phyloP scores from a whole-genome alignment of 345 rosid species.

The Laguncularia racemosa region DNA sequence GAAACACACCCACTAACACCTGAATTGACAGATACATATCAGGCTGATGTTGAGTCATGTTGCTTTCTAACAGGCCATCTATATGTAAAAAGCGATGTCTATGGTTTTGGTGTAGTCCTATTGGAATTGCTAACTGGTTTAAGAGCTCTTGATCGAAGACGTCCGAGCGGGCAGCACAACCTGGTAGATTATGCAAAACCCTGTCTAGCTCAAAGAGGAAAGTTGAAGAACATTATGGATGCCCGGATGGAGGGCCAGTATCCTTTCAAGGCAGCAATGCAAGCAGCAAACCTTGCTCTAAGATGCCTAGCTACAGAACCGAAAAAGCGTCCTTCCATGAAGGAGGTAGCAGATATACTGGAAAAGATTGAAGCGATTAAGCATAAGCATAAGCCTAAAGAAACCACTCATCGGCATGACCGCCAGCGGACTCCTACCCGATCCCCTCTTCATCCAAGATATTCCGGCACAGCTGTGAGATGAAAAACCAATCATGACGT shows the following conservation, averaged over 20 bases:
- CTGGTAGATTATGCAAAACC: slow-evolving; percentile 55
- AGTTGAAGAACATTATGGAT: slow-evolving; percentile 39
- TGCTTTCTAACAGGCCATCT: slow-evolving; percentile 36
- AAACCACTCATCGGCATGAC: slow-evolving; percentile 2
- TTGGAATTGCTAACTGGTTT: slow-evolving; percentile 51
- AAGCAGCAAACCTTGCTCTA: slow-evolving; percentile 31
- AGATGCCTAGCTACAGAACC: slow-evolving; percentile 44
- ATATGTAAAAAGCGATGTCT: slow-evolving; percentile 67
- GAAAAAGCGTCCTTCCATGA: slow-evolving; percentile 47
- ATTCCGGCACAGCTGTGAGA: slow-evolving; percentile 11
- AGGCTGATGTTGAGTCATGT: not conserved
- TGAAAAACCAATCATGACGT: slow-evolving; percentile 2
- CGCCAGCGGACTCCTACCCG: slow-evolving; percentile 6
- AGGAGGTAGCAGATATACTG: slow-evolving; percentile 38
- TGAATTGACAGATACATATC: no score
- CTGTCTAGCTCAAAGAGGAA: slow-evolving; percentile 27
- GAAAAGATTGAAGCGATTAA: slow-evolving; percentile 31
- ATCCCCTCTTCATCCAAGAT: slow-evolving; percentile 4
- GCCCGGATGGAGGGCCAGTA: slow-evolving; percentile 41
- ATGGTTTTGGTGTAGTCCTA: slow-evolving; percentile 60
- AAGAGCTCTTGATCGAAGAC: slow-evolving; percentile 32
- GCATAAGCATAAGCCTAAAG: slow-evolving; percentile 17
- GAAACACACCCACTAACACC: no score
- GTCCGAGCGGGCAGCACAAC: slow-evolving; percentile 35
- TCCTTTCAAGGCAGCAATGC: slow-evolving; percentile 33